phyloP scores from a whole-genome alignment of 352 stramenopile species.

The Phytophthora cactorum region DNA sequence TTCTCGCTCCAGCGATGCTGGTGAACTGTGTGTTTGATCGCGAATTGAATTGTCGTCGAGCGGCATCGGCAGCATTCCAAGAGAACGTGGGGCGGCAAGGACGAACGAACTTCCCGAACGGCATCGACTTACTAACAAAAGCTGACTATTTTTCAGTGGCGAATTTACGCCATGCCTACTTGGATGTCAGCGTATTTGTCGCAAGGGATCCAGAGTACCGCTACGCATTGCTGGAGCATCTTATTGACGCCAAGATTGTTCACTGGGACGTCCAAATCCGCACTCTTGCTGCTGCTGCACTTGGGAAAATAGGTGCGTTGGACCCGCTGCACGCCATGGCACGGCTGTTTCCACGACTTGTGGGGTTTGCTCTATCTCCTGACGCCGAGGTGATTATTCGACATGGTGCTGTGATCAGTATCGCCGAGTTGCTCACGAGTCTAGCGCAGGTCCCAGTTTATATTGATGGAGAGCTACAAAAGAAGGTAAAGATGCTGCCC shows the following conservation, averaged over 20 bases:
- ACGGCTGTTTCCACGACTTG: slow-evolving; percentile 84
- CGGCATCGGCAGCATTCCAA: slow-evolving; percentile 98
- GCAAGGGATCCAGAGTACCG: slow-evolving; percentile 91
- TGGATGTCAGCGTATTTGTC: slow-evolving; percentile 92
- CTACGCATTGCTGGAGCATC: slow-evolving; percentile 84
- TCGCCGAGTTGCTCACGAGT: slow-evolving; percentile 83
- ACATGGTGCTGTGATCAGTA: slow-evolving; percentile 94
- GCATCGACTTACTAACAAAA: slow-evolving; percentile 96
- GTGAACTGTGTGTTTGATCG: slow-evolving; percentile 97
- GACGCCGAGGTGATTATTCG: slow-evolving; percentile 92
- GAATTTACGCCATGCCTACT: slow-evolving; percentile 91
- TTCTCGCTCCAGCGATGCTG: slow-evolving; percentile 92
- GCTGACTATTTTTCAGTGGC: slow-evolving; percentile 98
- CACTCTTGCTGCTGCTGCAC: slow-evolving; percentile 80
- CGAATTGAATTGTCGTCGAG: slow-evolving; percentile 98
- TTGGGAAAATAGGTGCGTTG: slow-evolving; percentile 87
- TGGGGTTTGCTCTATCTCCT: slow-evolving; percentile 75
- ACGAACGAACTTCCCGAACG: slow-evolving; percentile 94
- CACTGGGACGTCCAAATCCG: slow-evolving; percentile 97
- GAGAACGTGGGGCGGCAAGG: slow-evolving; percentile 93
- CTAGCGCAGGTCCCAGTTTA: slow-evolving; percentile 60
- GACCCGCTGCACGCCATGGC: slow-evolving; percentile 79
- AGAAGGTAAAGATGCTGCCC: slow-evolving; percentile 70
- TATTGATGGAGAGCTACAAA: slow-evolving; percentile 76
- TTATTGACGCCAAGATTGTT: slow-evolving; percentile 88